Conservation (phyloP, 78 protist species). For the Anaeramoeba ignava region DNA sequence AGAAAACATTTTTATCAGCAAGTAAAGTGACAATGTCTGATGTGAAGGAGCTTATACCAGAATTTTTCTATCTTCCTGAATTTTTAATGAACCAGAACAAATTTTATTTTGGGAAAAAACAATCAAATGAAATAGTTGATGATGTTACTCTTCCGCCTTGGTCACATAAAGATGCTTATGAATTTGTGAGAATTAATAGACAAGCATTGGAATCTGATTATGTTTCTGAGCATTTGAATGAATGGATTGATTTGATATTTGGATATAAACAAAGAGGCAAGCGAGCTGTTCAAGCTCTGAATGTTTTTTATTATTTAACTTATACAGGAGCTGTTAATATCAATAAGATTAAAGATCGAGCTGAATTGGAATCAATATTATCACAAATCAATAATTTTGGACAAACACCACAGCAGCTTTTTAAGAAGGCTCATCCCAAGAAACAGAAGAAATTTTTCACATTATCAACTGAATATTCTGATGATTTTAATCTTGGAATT, state of each 20-base stretch:
- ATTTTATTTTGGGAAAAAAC: no score
- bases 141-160: background rate
- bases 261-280: background rate
- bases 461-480: no score
- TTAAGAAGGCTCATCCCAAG: background rate
- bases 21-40: no score
- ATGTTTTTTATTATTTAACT: slow-evolving; percentile 2
- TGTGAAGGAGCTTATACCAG: no score
- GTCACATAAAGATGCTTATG: background rate
- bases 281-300: background rate
- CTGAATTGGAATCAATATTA: background rate
- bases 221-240: background rate
- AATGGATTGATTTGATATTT: background rate
- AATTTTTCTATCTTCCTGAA: no score
- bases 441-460: no score
- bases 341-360: background rate
- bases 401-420: background rate
- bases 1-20: no score
- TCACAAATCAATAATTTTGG: background rate
- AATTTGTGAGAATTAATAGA: background rate
- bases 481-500: background rate
- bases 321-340: background rate
- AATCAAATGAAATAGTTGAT: background rate
- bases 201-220: background rate
- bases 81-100: no score